Percentiles rank a stretch among this genome's conserved stretches.
These are phyloP conservation scores for Cutaneotrichosporon daszewskae DNA, from an alignment of 1,284 basidiomycete genomes.

Conservation along the genomic window DNA sequence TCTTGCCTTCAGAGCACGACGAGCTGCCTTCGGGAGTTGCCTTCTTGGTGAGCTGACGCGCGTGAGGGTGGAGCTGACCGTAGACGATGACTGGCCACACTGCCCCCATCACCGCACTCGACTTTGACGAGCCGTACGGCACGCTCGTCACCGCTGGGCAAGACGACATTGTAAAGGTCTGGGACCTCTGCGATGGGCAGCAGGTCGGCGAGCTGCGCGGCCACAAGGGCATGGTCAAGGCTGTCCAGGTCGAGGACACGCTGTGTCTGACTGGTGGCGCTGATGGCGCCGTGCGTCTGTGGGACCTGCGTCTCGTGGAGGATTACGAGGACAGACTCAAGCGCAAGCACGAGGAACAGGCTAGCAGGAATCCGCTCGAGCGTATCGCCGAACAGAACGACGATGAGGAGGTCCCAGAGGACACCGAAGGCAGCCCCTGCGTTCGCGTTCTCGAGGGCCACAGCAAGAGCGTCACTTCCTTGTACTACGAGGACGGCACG, in stretches of 20 bases:
- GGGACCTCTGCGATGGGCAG: conserved; percentile 56
- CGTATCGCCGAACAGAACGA: conserved; percentile 36
- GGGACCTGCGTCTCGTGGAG: conserved; percentile 78
- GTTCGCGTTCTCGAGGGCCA: conserved; percentile 80
- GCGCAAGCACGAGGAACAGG: conserved; percentile 48
- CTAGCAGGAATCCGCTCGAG: conserved; percentile 35
- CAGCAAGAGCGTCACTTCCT: conserved; percentile 79
- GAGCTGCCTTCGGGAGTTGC: conserved; percentile 89
- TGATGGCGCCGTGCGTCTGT: conserved; percentile 76
- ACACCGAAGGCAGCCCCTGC: conserved; percentile 60
- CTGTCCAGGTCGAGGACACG: conserved; percentile 87
- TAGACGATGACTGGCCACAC: conserved; percentile 77
- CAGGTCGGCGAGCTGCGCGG: conserved; percentile 75
- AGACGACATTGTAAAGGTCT: conserved; percentile 56
- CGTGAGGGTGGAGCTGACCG: not conserved
- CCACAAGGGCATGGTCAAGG: conserved; percentile 72
- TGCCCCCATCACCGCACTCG: conserved; percentile 77
- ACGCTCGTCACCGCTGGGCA: conserved; percentile 78
- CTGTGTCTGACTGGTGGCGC: conserved; percentile 85
- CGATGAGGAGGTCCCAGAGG: conserved; percentile 21
- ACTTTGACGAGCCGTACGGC: conserved; percentile 96
- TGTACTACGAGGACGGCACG: conserved; percentile 93
- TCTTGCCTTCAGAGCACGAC: conserved; percentile 95
- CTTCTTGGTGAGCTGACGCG: conserved; percentile 76
- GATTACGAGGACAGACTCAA: conserved; percentile 62